Evolutionary conservation across 2,329 filamentous ascomycete species (phyloP).

Genomic region (Pseudogymnoascus sp.): DNA sequence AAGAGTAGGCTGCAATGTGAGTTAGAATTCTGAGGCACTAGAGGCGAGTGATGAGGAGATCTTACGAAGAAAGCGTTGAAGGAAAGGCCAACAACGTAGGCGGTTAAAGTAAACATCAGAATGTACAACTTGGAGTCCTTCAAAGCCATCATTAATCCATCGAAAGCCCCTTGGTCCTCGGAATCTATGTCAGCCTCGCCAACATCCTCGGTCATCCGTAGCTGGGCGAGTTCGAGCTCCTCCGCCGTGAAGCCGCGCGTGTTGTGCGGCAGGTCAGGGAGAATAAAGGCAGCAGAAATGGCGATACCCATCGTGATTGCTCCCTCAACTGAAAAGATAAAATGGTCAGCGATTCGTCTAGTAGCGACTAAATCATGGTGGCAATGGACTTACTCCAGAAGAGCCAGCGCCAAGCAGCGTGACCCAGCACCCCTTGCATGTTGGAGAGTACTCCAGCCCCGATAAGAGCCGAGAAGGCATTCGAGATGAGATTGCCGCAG

Average conservation of each 20-base stretch:
- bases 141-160: constrained; percentile 48
- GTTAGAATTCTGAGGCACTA: neutral
- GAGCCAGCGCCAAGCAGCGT: constrained; percentile 52
- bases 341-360: constrained; percentile 36
- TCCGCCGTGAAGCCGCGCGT: constrained; percentile 49
- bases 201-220: constrained; percentile 49
- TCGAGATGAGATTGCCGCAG: constrained; percentile 50
- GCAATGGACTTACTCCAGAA: constrained; percentile 37
- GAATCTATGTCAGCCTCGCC: constrained; percentile 47
- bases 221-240: constrained; percentile 46
- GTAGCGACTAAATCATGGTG: neutral
- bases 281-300: constrained; percentile 38
- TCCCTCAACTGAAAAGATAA: constrained; percentile 39
- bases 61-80: constrained; percentile 51
- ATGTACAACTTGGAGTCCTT: constrained; percentile 55
- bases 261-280: constrained; percentile 48
- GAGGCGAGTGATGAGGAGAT: constrained; percentile 12
- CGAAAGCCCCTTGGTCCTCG: constrained; percentile 40
- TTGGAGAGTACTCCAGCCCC: constrained; percentile 50
- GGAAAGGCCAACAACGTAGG: constrained; percentile 49
- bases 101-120: constrained; percentile 53
- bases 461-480: constrained; percentile 50
- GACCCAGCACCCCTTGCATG: constrained; percentile 46
- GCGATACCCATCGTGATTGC: constrained; percentile 42
- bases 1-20: constrained; percentile 4